Base-by-base conservation (phyloP, 164 flowering plant species). In the Saururus chinensis region DNA sequence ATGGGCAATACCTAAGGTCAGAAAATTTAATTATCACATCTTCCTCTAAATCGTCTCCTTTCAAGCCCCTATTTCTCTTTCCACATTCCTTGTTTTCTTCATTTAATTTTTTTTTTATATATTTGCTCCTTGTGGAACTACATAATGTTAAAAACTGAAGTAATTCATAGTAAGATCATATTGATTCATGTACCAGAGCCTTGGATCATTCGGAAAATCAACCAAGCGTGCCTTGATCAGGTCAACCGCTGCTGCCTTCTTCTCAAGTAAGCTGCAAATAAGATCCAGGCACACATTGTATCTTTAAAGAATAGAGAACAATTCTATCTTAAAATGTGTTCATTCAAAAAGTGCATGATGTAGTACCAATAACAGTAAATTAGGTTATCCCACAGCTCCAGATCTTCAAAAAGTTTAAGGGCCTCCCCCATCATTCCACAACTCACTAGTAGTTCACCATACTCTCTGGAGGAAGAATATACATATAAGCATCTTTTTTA, bases 321-420 rank as follows among this genome's bases (percentile, higher is more conserved):
- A 66, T 37, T 41, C 45, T 41, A 41, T 13, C 12, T 13, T 41
- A 41, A 8, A 8, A 8, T 40, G 8, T 41, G 8, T 0, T 41
- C 2, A 1, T 9, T 41, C 45, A 41, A n/a, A n/a, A n/a, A n/a
- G n/a, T n/a, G 0, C 45, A 41, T 8, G 12, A 55, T 35, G 37
- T 4, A 65, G 57, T 80, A 89, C 95, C 92, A 57, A 68, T 93
- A 82, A 72, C 99, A 90, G 55, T 73, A 67, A 60, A 93, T 93
- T n/a, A 93, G 75, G 72, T 83, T 88, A 70, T 93, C 95, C 99
- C 99, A 93, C n/a, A 93, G 73, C 74, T 93, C 97, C 40, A 90
- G 74, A 60, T 82, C 84, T 77, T 93, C 96, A 70, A 87, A 93
- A 49, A 79, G 75, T 76, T 74, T 85, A 56, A 90, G 64, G 12